Base-by-base conservation (phyloP, 768 basidiomycete genomes). In the Psilocybe azurescens region DNA sequence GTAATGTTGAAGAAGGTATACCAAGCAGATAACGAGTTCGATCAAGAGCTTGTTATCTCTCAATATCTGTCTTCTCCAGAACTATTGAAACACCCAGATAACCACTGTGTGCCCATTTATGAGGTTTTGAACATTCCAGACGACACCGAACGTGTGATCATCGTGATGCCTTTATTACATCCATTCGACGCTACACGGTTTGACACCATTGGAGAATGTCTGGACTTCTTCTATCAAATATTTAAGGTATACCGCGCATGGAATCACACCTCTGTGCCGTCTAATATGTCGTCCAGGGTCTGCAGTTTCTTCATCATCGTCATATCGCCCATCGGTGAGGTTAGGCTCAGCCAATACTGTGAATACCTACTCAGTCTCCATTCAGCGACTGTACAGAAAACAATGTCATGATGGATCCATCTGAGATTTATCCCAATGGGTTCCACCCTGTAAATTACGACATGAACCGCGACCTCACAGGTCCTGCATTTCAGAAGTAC, bases 381-480 rank as follows among this genome's bases (percentile, higher is more conserved):
- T 18, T 5, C 16, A 70, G 69, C 5, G 61, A 69, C 41, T 56
- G 56, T 33, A 63, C 58, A 11, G 44, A 18, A 10, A 53, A 62
- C 32, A 81, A 81, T 24, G 59, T 81, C 6, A 74, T 78, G 74
- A 72, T 78, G 74, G 77, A 79, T 46, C 70, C 68, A 1, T 59
- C 55, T 3, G 62, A 61, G 8, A 59, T 78, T 14, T 72, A 69
- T 41, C 72, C 74, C 0, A 50, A 67, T 0, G 60, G 59, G 0
- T 74, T 66, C 33, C 77, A 77, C 56, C 76, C 75, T 11, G 7
- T 55, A 2, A 28, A 46, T 2, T 44, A 39, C 1, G n/a, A 66
- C 5, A 66, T 60, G 30, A 74, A 69, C 53, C 62, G 65, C 0
- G 71, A 74, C 20, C 62, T 47, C 8, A 72, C 59, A 7, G 62